These are phyloP conservation scores for Blastobotrys buckinghamii DNA, from an alignment of 1,139 yeast species.

Conservation along the genomic window DNA sequence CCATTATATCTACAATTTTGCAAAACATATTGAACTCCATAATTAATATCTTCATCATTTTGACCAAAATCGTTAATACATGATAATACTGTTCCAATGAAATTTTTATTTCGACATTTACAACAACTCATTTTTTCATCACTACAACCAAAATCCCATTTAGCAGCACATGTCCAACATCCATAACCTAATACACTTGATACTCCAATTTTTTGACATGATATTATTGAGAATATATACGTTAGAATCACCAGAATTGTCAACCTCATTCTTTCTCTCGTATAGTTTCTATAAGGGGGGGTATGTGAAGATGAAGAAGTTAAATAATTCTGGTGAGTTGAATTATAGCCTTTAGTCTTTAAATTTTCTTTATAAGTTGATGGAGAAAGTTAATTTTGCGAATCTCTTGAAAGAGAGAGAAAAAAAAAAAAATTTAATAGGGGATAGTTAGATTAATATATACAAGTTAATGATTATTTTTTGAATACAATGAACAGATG, in stretches of 20 bases:
- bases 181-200: conserved; percentile 22
- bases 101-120: conserved; percentile 19
- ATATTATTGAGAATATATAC: background rate
- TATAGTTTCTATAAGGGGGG: no score
- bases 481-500: no score
- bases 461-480: no score
- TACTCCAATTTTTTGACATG: conserved; percentile 21
- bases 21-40: conserved; percentile 20
- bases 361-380: no score
- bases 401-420: no score
- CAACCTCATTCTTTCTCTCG: no score
- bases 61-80: conserved; percentile 21
- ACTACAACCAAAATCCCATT: conserved; percentile 21
- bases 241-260: background rate
- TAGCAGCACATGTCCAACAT: conserved; percentile 25
- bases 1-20: conserved; percentile 19
- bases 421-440: no score
- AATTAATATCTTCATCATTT: conserved; percentile 18
- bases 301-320: no score
- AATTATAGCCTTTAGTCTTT: no score
- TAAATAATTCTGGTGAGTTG: no score
- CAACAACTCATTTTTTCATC: conserved; percentile 13
- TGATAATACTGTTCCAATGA: conserved; percentile 22
- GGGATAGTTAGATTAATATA: no score
- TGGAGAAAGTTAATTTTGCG: no score